These are phyloP conservation scores for Nakaseomyces uthaithaninus DNA, from an alignment of 1,139 yeast genomes.

Conservation along the genomic window DNA sequence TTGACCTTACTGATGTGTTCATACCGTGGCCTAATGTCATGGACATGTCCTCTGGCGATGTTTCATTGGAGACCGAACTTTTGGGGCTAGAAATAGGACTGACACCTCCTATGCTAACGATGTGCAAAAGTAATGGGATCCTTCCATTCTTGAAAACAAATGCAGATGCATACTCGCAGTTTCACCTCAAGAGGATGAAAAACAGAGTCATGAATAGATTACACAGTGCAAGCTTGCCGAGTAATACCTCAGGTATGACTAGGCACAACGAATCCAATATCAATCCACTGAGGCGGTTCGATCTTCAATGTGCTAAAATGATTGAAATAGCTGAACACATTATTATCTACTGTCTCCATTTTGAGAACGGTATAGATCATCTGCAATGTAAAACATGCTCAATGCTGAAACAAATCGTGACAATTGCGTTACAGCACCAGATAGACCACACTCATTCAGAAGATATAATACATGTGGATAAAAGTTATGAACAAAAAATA, in stretches of 20 bases:
- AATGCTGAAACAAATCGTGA: slow-evolving; percentile 15
- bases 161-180: slow-evolving; percentile 16
- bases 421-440: slow-evolving; percentile 13
- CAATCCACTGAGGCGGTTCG: slow-evolving; percentile 29
- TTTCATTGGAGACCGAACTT: slow-evolving; percentile 8
- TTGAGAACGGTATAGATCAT: slow-evolving; percentile 8
- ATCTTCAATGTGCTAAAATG: slow-evolving; percentile 29
- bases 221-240: slow-evolving; percentile 3
- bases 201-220: slow-evolving; percentile 8
- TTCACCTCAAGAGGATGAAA: slow-evolving; percentile 14
- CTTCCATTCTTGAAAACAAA: slow-evolving; percentile 27
- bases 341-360: slow-evolving; percentile 25
- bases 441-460: slow-evolving; percentile 10
- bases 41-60: slow-evolving; percentile 6
- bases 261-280: slow-evolving; percentile 15
- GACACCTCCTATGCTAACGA: slow-evolving; percentile 8
- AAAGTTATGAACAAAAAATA: slow-evolving; percentile 15
- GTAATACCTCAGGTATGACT: slow-evolving; percentile 4
- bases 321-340: slow-evolving; percentile 25
- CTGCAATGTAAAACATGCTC: slow-evolving; percentile 17
- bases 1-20: slow-evolving; percentile 52
- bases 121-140: slow-evolving; percentile 20
- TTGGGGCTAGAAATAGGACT: not conserved
- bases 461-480: not conserved
- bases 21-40: slow-evolving; percentile 32